A percentile compares a stretch with the other conserved stretches of the same genome.
These are phyloP conservation scores for Pulicaria dysenterica DNA, from an alignment of 129 eudicot species.

Conservation along the genomic window DNA sequence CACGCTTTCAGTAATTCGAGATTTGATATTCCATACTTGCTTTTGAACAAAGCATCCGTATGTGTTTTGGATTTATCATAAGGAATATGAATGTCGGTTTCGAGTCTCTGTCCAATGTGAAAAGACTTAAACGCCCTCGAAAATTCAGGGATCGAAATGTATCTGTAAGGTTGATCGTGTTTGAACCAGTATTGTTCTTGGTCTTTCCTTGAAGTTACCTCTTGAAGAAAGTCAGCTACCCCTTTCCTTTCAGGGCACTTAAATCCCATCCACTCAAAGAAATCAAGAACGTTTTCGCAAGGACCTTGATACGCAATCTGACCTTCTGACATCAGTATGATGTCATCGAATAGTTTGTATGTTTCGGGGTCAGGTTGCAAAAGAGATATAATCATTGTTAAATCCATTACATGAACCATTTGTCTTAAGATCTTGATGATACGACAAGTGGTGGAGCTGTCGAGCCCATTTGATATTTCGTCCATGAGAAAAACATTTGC, in stretches of 20 bases:
- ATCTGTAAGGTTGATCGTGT: too few relatives aligned
- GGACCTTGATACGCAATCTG: slow-evolving; percentile 66
- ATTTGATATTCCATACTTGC: too few relatives aligned
- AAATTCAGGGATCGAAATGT: too few relatives aligned
- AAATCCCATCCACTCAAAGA: slow-evolving; percentile 56
- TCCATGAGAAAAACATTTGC: slow-evolving; percentile 63
- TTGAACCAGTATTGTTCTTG: slow-evolving; percentile 37
- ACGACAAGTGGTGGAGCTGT: slow-evolving; percentile 59
- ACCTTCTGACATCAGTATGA: slow-evolving; percentile 60
- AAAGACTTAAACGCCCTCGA: too few relatives aligned
- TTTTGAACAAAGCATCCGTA: too few relatives aligned
- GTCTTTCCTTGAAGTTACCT: slow-evolving; percentile 37
- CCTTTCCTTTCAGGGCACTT: slow-evolving; percentile 47
- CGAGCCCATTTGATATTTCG: slow-evolving; percentile 62
- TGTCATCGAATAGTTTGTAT: slow-evolving; percentile 57
- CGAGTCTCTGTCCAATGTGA: too few relatives aligned
- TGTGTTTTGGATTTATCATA: too few relatives aligned
- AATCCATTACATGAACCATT: slow-evolving; percentile 49
- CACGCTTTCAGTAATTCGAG: too few relatives aligned
- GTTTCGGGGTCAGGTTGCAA: slow-evolving; percentile 68
- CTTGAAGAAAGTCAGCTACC: slow-evolving; percentile 43
- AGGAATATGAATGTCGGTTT: too few relatives aligned
- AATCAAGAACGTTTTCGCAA: slow-evolving; percentile 42
- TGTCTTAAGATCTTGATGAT: slow-evolving; percentile 52
- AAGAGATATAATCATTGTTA: slow-evolving; percentile 55